Percentiles rank a stretch among this genome's conserved stretches.
These are phyloP conservation scores for Xylaria sp. DNA, from an alignment of 2,329 filamentous ascomycete genomes.

Conservation along the genomic window DNA sequence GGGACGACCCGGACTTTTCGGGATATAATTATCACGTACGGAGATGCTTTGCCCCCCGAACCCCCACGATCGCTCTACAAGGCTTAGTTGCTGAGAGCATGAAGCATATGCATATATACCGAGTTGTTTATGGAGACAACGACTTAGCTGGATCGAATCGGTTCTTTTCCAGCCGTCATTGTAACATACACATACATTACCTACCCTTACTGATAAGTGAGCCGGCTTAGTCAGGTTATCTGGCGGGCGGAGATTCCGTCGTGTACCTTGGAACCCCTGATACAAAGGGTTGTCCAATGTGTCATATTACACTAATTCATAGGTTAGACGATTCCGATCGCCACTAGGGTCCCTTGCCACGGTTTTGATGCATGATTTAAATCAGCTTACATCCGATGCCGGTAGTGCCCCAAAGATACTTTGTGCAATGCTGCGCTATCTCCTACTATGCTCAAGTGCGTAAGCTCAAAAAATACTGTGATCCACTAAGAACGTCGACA, in stretches of 20 bases:
- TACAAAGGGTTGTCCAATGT: background rate
- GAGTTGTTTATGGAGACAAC: background rate
- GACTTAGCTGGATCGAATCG: background rate
- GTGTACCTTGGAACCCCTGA: background rate
- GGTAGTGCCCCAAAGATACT: background rate
- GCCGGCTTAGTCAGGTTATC: background rate
- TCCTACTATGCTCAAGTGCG: background rate
- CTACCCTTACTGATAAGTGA: background rate
- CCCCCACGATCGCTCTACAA: background rate
- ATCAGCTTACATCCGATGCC: background rate
- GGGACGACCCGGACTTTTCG: background rate
- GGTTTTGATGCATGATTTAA: constrained; percentile 4
- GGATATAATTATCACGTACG: background rate
- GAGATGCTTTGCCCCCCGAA: background rate
- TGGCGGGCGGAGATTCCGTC: background rate
- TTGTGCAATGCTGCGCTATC: background rate
- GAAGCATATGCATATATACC: background rate
- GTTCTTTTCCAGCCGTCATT: background rate
- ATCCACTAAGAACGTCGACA: background rate
- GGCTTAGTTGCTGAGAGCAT: background rate
- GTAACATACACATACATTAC: background rate
- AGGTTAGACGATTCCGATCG: background rate
- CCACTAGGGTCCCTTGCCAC: background rate
- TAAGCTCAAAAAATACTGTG: background rate
- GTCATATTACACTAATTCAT: background rate